phyloP scores from a whole-genome alignment of 805 yeast genomes.

The Candida bentonensis region DNA sequence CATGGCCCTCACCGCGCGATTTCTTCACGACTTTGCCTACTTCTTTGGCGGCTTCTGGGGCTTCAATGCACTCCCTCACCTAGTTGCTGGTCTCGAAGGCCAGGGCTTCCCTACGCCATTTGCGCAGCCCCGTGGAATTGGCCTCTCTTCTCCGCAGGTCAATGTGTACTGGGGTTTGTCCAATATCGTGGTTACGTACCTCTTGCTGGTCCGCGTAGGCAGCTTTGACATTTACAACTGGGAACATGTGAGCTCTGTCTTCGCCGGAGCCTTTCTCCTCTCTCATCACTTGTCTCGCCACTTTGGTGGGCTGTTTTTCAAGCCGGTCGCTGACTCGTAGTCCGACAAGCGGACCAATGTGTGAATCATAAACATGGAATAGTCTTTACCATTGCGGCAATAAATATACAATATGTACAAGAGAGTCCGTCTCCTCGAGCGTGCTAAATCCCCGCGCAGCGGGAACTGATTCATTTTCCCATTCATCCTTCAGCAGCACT shows the following conservation, averaged over 20 bases:
- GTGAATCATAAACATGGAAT: too few relatives aligned
- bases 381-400: too few relatives aligned
- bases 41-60: background rate
- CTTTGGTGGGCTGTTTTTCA: background rate
- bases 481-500: too few relatives aligned
- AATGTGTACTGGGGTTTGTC: background rate
- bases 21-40: background rate
- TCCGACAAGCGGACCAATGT: too few relatives aligned
- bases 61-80: background rate
- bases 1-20: too few relatives aligned
- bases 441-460: too few relatives aligned
- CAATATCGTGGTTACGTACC: background rate
- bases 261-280: background rate
- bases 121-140: background rate
- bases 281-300: background rate
- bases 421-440: too few relatives aligned
- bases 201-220: background rate
- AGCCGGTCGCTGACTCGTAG: too few relatives aligned
- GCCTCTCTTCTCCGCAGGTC: background rate
- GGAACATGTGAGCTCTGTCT: background rate
- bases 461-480: too few relatives aligned
- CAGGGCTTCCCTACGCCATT: background rate
- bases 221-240: background rate
- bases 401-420: too few relatives aligned
- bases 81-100: background rate